These are phyloP conservation scores for Leptographium radiaticola DNA, from an alignment of 2,329 filamentous ascomycete genomes.

Conservation along the genomic window DNA sequence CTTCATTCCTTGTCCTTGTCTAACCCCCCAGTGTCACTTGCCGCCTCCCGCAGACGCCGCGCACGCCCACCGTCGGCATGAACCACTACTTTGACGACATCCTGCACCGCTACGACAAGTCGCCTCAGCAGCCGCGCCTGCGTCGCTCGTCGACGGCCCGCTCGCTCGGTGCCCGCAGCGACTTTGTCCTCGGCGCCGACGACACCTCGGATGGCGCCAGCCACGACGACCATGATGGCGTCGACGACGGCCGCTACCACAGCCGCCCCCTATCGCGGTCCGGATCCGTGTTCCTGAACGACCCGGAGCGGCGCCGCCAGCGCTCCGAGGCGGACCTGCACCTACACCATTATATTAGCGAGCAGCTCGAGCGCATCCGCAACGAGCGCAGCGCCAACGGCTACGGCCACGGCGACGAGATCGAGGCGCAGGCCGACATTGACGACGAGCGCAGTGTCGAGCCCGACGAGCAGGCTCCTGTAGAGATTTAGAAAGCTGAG, in stretches of 20 bases:
- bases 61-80: constrained; percentile 71
- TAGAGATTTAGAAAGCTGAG: too few species aligned
- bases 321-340: constrained; percentile 50
- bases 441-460: neutral
- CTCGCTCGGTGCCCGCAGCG: constrained; percentile 72
- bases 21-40: constrained; percentile 55
- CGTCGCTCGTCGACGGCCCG: constrained; percentile 71
- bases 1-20: neutral
- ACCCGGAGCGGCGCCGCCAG: constrained; percentile 37
- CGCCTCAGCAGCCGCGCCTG: constrained; percentile 35
- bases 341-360: constrained; percentile 68
- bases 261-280: constrained; percentile 20
- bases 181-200: constrained; percentile 39
- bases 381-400: constrained; percentile 33
- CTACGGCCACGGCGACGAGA: constrained; percentile 30
- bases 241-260: constrained; percentile 18
- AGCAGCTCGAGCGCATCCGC: constrained; percentile 64
- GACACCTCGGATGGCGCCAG: constrained; percentile 31
- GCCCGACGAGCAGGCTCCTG: neutral
- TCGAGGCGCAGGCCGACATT: constrained; percentile 25
- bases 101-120: constrained; percentile 41
- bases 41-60: constrained; percentile 83
- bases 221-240: constrained; percentile 29
- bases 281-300: constrained; percentile 30
- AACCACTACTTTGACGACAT: constrained; percentile 93